Evolutionary conservation across 768 basidiomycete genomes (phyloP).

Genomic region (Leccinum longicurvipes): DNA sequence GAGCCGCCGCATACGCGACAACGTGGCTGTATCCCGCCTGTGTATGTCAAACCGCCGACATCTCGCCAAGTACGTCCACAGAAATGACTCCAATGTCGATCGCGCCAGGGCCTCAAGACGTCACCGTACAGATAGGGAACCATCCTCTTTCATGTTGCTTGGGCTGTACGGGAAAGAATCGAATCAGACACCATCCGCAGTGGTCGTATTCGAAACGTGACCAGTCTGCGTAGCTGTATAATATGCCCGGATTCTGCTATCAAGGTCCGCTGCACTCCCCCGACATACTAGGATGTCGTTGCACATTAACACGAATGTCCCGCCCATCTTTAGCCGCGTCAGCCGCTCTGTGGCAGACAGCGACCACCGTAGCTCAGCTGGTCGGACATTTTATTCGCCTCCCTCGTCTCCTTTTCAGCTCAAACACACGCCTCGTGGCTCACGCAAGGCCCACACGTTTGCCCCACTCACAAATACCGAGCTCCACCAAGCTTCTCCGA

Average conservation of each 20-base stretch:
- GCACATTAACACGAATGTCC: conserved; percentile 30
- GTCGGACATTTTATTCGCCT: conserved; percentile 15
- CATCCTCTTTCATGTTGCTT: conserved; percentile 12
- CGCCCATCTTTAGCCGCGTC: conserved; percentile 18
- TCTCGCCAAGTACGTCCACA: no score
- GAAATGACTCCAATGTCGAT: conserved; percentile 17
- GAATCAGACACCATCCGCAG: conserved; percentile 7
- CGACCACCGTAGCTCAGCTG: conserved; percentile 10
- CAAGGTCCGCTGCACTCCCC: conserved; percentile 1
- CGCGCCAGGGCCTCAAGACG: conserved; percentile 13
- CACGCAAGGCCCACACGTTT: conserved; percentile 33
- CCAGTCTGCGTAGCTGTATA: conserved; percentile 18
- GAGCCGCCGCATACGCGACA: conserved; percentile 7
- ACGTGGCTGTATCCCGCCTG: conserved; percentile 13
- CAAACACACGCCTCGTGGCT: conserved; percentile 27
- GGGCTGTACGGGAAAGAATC: conserved; percentile 9
- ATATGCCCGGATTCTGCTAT: conserved; percentile 12
- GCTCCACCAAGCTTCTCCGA: conserved; percentile 28
- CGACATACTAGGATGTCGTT: conserved; percentile 23
- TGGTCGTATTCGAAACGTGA: conserved; percentile 27
- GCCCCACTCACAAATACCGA: conserved; percentile 31
- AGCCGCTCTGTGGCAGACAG: conserved; percentile 17
- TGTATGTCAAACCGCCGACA: conserved; percentile 3
- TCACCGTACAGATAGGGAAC: conserved; percentile 16
- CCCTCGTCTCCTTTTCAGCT: conserved; percentile 18